Evolutionary conservation across 345 rosid species (phyloP), one percentile per base, ranked within the genome.

Genomic region (Punica granatum): DNA sequence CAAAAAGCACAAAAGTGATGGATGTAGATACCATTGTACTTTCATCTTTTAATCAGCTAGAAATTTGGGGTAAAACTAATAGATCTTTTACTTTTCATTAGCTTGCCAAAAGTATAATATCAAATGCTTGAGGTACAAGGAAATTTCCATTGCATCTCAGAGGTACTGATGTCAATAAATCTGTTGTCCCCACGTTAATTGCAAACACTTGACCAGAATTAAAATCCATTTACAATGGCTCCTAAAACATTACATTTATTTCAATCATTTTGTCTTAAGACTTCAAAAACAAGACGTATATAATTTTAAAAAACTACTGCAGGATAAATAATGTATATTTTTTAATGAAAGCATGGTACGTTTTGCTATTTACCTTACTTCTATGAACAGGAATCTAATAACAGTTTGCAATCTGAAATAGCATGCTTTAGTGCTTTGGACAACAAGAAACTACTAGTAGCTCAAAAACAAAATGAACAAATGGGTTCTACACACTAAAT

Each of bases 1-100:
- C 82, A 72, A 68, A 72, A 78, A 70, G 71, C 56, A 62, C 65
- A 34, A 46, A 11, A 13, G 39, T 3, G 18, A 60, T 33, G 49
- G 31, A 14, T 53, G 49, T 25, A 36, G 48, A 58, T 35, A 64
- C 31, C 21, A 59, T 18, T 14, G 25, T 33, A 39, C 43, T 35
- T 7, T 35, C n/a, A 62, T 39, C 64, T 21, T 37, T 25, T 21
- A 37, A 30, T 48, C 16, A 14, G 56, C 13, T 37, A 37, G 31
- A 34, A 67, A 34, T 19, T n/a, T 18, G 30, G 1, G 58, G 23
- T n/a, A 51, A 51, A 23, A 51, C 12, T 51, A 51, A 51, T 48
- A 48, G 54, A 48, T 21, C 54, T 48, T 19, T 48, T 48, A 48
- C 25, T 48, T 48, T 6, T 48, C n/a, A 48, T 48, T 48, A 48